Evolutionary conservation across 257 asterid species (phyloP).

Genomic region (Rauvolfia tetraphylla): DNA sequence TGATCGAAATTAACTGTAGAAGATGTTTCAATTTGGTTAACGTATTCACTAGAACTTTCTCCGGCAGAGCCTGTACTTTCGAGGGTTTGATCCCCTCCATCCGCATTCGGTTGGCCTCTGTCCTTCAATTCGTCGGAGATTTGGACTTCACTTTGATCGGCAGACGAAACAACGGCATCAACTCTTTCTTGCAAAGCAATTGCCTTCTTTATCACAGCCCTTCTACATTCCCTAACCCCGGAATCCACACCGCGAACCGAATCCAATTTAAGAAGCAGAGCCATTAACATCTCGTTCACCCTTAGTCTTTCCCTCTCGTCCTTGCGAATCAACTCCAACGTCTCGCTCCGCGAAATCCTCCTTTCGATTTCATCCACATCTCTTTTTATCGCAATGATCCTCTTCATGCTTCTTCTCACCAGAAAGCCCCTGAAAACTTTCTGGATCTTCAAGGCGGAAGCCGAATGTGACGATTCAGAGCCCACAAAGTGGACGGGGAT

Average conservation of each 20-base stretch:
- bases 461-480: conserved; percentile 15
- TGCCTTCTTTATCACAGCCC: conserved; percentile 58
- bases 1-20: not conserved
- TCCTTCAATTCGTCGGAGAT: not conserved
- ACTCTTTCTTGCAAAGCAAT: conserved; percentile 65
- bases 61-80: not conserved
- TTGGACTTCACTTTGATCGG: conserved; percentile 5
- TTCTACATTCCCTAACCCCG: conserved; percentile 67
- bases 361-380: conserved; percentile 65
- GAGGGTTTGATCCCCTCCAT: not conserved
- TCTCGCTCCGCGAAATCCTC: conserved; percentile 32
- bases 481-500: conserved; percentile 62
- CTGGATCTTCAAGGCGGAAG: conserved; percentile 64
- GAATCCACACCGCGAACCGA: conserved; percentile 55
- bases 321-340: conserved; percentile 35
- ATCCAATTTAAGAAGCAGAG: conserved; percentile 62
- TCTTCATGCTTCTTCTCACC: conserved; percentile 58
- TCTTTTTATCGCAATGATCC: conserved; percentile 32
- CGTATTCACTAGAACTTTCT: not conserved
- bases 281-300: conserved; percentile 66
- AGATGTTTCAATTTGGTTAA: not conserved
- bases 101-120: not conserved
- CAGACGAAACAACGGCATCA: conserved; percentile 36
- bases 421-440: conserved; percentile 67
- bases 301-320: conserved; percentile 57